Base-by-base conservation (phyloP, 148 eudicot genomes). In the Amaranthus cruentus region DNA sequence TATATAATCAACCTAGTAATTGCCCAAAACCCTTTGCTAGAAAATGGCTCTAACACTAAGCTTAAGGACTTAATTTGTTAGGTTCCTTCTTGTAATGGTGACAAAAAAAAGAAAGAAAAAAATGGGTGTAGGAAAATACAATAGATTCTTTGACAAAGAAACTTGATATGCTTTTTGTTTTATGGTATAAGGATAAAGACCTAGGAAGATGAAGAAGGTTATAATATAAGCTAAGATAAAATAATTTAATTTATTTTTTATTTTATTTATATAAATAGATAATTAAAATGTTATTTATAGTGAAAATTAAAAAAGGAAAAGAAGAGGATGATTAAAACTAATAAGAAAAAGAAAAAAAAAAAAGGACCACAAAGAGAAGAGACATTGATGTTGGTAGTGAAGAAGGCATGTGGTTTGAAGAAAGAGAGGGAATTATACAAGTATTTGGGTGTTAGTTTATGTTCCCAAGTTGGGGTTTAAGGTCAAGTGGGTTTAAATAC, bases 311-410 rank as follows among this genome's bases (percentile, higher is more conserved):
- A 72, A 51, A 28, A 66, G 44, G 18, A 61, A 10, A 52, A 13
- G 21, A 44, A 62, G 51, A 48, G 55, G 46, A 42, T 63, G 12
- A 63, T 63, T 46, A 66, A 66, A 46, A 63, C 2, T 4, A 9
- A 44, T 62, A 11, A 62, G 12, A 62, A 62, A 42, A 9, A 62
- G 38, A 66, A 48, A 66, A 21, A 48, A 66, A 13, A 43, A 66
- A 11, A 47, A 14, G 75, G 79, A 68, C 72, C 68, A 76, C 78
- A 61, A 75, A 47, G 67, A 47, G 62, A 51, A 42, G n/a, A 59
- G 87, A 83, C 73, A 77, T 79, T 48, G 88, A 83, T 83, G 85
- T 81, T 83, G 86, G 85, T 78, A 38, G 56, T 70, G 82, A 83
- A 81, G 84, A 80, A 67, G 87, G 83, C 96, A 83, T 81, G 38